Evolutionary conservation across 371 early-diverging fungal species (phyloP).

Genomic region (Mortierella sp.): DNA sequence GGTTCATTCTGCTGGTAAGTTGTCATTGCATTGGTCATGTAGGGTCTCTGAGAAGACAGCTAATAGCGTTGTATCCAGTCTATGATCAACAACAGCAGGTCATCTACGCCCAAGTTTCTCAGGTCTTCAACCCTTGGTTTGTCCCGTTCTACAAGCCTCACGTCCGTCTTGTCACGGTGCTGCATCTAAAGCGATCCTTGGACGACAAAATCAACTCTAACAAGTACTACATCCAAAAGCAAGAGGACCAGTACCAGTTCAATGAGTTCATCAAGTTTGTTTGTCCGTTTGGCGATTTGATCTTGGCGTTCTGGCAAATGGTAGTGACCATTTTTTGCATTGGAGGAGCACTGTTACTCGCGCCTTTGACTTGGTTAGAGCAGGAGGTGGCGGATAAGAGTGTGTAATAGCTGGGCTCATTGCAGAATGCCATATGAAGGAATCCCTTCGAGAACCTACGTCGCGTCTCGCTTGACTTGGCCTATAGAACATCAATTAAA

Average conservation of each 20-base stretch:
- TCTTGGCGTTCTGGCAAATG: slow-evolving; percentile 8
- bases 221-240: slow-evolving; percentile 21
- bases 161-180: slow-evolving; percentile 7
- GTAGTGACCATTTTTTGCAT: slow-evolving; percentile 4
- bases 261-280: slow-evolving; percentile 24
- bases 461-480: too few relatives aligned
- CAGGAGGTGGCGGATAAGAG: neutral
- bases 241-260: slow-evolving; percentile 25
- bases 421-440: too few relatives aligned
- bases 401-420: too few relatives aligned
- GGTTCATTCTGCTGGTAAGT: slow-evolving; percentile 24
- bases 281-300: slow-evolving; percentile 13
- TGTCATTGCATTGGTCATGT: too few relatives aligned
- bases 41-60: neutral
- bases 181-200: slow-evolving; percentile 7
- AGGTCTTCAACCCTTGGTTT: slow-evolving; percentile 26
- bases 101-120: slow-evolving; percentile 20
- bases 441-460: too few relatives aligned
- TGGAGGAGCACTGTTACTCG: slow-evolving; percentile 3
- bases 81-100: slow-evolving; percentile 8
- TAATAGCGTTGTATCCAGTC: neutral
- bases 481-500: too few relatives aligned
- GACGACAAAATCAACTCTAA: neutral
- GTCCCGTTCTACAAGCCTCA: slow-evolving; percentile 15
- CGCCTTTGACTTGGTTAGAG: slow-evolving; percentile 2